Conservation (phyloP, 176 grass and related monocot species). For the Zoysia pacifica region DNA sequence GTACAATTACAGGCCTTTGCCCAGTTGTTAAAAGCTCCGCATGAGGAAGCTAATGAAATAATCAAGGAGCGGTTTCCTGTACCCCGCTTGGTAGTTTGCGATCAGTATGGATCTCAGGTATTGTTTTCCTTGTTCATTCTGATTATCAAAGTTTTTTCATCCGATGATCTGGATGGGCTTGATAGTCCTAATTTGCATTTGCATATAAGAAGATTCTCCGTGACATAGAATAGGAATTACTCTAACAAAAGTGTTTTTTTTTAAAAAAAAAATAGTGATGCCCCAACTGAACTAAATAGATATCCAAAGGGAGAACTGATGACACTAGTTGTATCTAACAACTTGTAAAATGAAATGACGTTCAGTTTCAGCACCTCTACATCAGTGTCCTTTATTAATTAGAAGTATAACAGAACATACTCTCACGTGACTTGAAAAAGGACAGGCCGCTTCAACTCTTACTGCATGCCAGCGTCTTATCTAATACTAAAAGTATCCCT, state of each 20-base stretch:
- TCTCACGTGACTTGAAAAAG: not conserved
- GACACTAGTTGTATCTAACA: not conserved
- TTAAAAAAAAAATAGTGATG: not conserved
- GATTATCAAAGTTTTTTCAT: not conserved
- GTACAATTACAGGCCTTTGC: conserved; percentile 66
- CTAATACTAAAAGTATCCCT: not conserved
- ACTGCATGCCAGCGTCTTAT: not conserved
- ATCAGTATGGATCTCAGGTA: conserved; percentile 95
- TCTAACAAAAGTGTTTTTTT: not conserved
- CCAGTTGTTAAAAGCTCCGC: conserved; percentile 75
- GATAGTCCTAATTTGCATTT: conserved; percentile 26
- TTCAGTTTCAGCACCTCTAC: not conserved
- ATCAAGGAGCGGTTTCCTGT: conserved; percentile 87
- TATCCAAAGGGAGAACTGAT: not conserved
- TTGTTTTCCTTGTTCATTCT: not conserved
- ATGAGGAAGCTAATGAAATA: conserved; percentile 74
- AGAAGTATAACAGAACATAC: not conserved
- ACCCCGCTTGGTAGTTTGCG: conserved; percentile 84
- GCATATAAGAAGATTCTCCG: not conserved
- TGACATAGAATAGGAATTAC: not conserved
- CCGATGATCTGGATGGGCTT: not conserved
- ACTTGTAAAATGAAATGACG: not conserved
- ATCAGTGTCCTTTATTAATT: not conserved
- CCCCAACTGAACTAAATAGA: not conserved
- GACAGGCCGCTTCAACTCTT: not conserved